phyloP scores from a whole-genome alignment of 371 early-diverging fungal genomes.

The Blakeslea trispora region DNA sequence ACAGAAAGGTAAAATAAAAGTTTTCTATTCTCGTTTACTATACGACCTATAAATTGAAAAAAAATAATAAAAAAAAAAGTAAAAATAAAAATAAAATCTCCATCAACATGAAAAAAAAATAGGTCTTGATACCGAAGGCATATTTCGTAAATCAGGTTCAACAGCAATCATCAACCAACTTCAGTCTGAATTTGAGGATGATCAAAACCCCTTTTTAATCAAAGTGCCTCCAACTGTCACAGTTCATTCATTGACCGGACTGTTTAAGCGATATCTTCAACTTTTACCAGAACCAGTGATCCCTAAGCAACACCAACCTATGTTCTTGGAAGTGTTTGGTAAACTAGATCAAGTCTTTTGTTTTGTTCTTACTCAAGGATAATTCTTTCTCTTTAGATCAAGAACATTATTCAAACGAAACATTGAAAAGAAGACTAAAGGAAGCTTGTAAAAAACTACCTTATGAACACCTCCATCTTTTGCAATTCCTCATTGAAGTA shows the following conservation, averaged over 20 bases:
- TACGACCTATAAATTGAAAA: not conserved
- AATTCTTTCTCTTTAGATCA: too few species aligned
- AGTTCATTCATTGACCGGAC: slow-evolving; percentile 42
- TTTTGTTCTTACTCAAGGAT: too few species aligned
- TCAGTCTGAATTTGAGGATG: slow-evolving; percentile 22
- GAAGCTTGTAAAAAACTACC: slow-evolving; percentile 18
- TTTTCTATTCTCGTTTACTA: not conserved
- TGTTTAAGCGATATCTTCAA: slow-evolving; percentile 59
- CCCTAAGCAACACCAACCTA: slow-evolving; percentile 43
- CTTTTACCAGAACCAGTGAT: slow-evolving; percentile 59
- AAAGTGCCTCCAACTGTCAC: slow-evolving; percentile 16
- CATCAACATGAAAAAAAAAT: too few species aligned
- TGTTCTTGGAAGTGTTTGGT: slow-evolving; percentile 52
- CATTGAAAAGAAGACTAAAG: slow-evolving; percentile 14
- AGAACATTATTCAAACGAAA: slow-evolving; percentile 12
- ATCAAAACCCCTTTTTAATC: slow-evolving; percentile 16
- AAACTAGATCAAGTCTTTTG: too few species aligned
- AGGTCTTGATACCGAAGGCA: slow-evolving; percentile 32
- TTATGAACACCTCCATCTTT: slow-evolving; percentile 27
- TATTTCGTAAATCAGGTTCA: slow-evolving; percentile 40
- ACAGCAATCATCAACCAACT: slow-evolving; percentile 28
- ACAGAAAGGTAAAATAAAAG: slow-evolving; percentile 17
- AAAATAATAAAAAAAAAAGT: too few species aligned
- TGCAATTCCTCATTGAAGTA: slow-evolving; percentile 22
- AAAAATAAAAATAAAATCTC: too few species aligned